Conservation (phyloP, 2,329 filamentous ascomycete genomes). For the Colletotrichum orbiculare region DNA sequence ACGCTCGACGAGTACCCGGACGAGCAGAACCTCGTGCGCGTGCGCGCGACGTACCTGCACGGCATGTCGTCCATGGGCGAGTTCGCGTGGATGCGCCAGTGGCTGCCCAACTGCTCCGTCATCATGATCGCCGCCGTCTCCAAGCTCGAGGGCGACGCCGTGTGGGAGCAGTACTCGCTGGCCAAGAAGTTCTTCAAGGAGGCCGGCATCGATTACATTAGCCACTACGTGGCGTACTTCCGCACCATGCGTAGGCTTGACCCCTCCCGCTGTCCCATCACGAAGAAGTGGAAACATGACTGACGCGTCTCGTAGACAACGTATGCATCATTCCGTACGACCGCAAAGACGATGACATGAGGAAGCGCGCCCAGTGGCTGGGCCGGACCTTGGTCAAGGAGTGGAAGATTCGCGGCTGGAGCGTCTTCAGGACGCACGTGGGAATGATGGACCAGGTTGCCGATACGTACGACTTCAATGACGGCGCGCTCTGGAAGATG, state of each 20-base stretch:
- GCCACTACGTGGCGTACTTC: constrained; percentile 28
- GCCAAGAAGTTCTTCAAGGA: constrained; percentile 22
- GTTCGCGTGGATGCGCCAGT: constrained; percentile 30
- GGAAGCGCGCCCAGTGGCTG: constrained; percentile 45
- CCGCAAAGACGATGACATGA: constrained; percentile 50
- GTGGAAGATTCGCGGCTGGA: constrained; percentile 53
- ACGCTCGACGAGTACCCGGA: constrained; percentile 27
- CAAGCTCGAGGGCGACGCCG: constrained; percentile 14
- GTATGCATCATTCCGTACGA: constrained; percentile 63
- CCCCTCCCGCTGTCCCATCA: accelerated
- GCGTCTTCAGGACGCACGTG: constrained; percentile 59
- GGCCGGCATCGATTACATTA: constrained; percentile 32
- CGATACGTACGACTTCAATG: constrained; percentile 56
- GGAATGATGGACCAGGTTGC: constrained; percentile 59
- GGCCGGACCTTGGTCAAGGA: constrained; percentile 52
- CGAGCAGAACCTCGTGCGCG: constrained; percentile 20
- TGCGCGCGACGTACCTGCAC: constrained; percentile 23
- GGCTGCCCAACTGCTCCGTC: constrained; percentile 28
- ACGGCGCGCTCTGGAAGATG: constrained; percentile 53
- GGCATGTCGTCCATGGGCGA: constrained; percentile 33
- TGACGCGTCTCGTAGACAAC: constrained; percentile 48
- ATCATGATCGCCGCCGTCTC: constrained; percentile 27
- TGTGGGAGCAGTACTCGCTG: constrained; percentile 26
- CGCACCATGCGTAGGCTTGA: constrained; percentile 23
- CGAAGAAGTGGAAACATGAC: neutral